A percentile compares a stretch with the other conserved stretches of the same genome.
Conservation (phyloP, 257 asterid species). For the Nicotiana tomentosiformis region DNA sequence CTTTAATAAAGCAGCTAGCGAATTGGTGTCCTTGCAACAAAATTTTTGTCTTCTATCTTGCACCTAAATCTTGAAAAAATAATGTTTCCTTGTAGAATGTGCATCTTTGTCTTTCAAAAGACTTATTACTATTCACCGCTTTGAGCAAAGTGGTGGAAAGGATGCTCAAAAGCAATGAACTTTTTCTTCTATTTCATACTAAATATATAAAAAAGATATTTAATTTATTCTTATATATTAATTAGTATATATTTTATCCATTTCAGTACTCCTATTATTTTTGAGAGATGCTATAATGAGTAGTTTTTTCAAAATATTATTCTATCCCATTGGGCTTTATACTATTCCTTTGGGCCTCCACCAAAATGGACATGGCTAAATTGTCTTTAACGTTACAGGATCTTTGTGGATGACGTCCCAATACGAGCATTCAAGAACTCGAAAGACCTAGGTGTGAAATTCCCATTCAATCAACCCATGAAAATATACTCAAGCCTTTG, state of each 20-base stretch:
- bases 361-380: neutral
- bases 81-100: neutral
- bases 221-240: no score
- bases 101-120: neutral
- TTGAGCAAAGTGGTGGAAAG: neutral
- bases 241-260: no score
- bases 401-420: slow-evolving; percentile 31
- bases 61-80: neutral
- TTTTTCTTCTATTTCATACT: neutral
- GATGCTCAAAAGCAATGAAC: neutral
- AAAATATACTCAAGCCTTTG: slow-evolving; percentile 36
- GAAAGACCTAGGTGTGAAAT: slow-evolving; percentile 29
- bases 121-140: neutral
- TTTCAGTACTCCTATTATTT: no score
- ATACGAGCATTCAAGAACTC: slow-evolving; percentile 31
- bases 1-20: neutral
- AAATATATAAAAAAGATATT: no score
- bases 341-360: neutral
- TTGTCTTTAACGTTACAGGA: slow-evolving; percentile 10
- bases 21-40: neutral
- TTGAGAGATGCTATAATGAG: no score
- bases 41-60: neutral
- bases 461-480: slow-evolving; percentile 40
- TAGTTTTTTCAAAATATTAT: no score
- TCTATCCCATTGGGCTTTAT: no score